Evolutionary conservation across 2,329 filamentous ascomycete genomes (phyloP).

Genomic region (Graphilbum fragrans): DNA sequence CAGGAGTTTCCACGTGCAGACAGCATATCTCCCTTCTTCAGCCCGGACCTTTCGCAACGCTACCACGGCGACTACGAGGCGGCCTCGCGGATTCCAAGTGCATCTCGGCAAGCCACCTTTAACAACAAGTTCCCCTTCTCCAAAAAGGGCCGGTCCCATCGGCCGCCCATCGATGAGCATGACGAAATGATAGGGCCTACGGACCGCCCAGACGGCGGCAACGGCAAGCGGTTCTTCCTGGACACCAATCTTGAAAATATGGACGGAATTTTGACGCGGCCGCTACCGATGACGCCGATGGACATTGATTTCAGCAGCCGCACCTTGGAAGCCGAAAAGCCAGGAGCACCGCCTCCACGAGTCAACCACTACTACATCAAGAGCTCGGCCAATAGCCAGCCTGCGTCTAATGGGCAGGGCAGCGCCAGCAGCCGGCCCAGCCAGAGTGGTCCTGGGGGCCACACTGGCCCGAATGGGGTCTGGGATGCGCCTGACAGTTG

Average conservation of each 20-base stretch:
- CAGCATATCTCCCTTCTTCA: constrained; percentile 5
- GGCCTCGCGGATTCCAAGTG: constrained; percentile 3
- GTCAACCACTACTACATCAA: constrained; percentile 11
- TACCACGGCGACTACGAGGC: constrained; percentile 19
- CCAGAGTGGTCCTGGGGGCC: not conserved
- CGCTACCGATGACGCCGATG: constrained; percentile 59
- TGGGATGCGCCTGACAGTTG: constrained; percentile 97
- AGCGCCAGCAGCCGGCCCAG: constrained; percentile 7
- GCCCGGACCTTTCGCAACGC: constrained; percentile 13
- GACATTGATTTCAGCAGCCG: constrained; percentile 35
- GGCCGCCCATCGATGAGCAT: constrained; percentile 32
- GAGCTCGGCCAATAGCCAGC: constrained; percentile 10
- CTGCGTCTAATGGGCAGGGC: not conserved
- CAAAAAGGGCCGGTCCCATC: constrained; percentile 38
- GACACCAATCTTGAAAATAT: constrained; percentile 85
- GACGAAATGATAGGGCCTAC: constrained; percentile 50
- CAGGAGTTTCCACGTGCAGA: constrained; percentile 30
- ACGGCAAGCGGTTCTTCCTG: constrained; percentile 57
- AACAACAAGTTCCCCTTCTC: constrained; percentile 53
- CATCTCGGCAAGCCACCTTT: constrained; percentile 37
- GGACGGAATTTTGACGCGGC: constrained; percentile 75
- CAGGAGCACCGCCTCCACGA: constrained; percentile 4
- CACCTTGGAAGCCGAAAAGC: constrained; percentile 30
- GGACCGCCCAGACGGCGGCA: constrained; percentile 38
- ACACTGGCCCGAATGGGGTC: constrained; percentile 37